These are phyloP conservation scores for Polygonum aviculare DNA, from an alignment of 148 eudicot genomes.

Conservation along the genomic window DNA sequence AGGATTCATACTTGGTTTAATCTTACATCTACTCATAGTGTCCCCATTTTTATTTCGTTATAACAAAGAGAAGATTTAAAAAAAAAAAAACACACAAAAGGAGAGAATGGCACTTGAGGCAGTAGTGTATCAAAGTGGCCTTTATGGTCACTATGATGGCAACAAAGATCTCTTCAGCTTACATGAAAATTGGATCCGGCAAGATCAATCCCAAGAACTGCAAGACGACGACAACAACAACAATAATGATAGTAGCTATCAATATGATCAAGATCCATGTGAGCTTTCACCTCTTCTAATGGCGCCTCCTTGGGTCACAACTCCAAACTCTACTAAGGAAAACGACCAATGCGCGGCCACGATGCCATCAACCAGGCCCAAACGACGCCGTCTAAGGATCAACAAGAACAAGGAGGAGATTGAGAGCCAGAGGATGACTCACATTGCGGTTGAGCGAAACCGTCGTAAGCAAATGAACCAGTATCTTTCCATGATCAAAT, in stretches of 20 bases:
- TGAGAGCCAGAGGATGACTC: conserved; percentile 71
- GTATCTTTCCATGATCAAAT: conserved; percentile 34
- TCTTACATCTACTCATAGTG: background rate
- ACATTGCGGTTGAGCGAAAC: conserved; percentile 64
- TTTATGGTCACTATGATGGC: conserved; percentile 10
- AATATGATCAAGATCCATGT: background rate
- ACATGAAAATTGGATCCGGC: conserved; percentile 13
- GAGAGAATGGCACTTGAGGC: conserved; percentile 20
- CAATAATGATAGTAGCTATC: no score
- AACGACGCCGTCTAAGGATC: conserved; percentile 27
- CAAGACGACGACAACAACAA: background rate
- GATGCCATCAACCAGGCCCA: conserved; percentile 18
- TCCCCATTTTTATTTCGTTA: background rate
- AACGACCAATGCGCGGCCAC: background rate
- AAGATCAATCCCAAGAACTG: background rate
- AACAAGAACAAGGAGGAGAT: conserved; percentile 49
- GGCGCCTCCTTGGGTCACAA: conserved; percentile 7
- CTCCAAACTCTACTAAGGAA: background rate
- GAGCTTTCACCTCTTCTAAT: background rate
- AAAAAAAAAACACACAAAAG: no score
- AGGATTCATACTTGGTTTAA: background rate
- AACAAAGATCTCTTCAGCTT: conserved; percentile 13
- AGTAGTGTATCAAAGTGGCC: conserved; percentile 16
- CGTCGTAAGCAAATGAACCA: conserved; percentile 69
- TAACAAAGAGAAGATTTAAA: background rate